Evolutionary conservation across 1,284 basidiomycete species (phyloP).

Genomic region (Cystobasidium slooffiae): DNA sequence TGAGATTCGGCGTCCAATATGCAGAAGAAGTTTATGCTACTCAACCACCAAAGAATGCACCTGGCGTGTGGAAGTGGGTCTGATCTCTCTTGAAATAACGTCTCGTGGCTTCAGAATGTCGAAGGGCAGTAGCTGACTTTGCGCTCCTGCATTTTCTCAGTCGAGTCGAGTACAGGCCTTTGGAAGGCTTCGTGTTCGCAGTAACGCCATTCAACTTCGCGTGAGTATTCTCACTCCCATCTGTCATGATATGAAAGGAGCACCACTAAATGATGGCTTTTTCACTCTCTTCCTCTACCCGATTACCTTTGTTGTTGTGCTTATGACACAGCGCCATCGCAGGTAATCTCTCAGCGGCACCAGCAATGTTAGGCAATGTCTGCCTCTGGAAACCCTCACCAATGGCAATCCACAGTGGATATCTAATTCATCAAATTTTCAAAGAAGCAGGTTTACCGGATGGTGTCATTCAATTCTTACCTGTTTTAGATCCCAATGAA

Average conservation of each 20-base stretch:
- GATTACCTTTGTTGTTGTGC: neutral
- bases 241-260: neutral
- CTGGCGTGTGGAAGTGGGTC: constrained; percentile 90
- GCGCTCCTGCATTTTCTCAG: constrained; percentile 58
- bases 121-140: neutral
- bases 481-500: constrained; percentile 60
- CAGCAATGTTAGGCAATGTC: constrained; percentile 92
- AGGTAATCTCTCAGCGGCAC: constrained; percentile 80
- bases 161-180: constrained; percentile 90
- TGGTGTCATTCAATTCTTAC: constrained; percentile 93
- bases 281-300: neutral
- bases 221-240: neutral
- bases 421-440: constrained; percentile 88
- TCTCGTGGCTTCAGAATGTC: neutral
- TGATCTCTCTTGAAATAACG: neutral
- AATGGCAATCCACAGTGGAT: constrained; percentile 92
- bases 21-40: constrained; percentile 91
- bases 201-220: constrained; percentile 93
- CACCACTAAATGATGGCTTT: neutral
- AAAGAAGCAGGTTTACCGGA: constrained; percentile 91
- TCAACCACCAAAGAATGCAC: constrained; percentile 84
- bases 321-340: constrained; percentile 76
- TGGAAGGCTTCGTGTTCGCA: constrained; percentile 97
- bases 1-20: constrained; percentile 95
- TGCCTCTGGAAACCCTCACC: constrained; percentile 98